Evolutionary conservation across 2,329 filamentous ascomycete species (phyloP), one percentile per base, ranked within the genome.

Genomic region (Fusarium keratoplasticum): DNA sequence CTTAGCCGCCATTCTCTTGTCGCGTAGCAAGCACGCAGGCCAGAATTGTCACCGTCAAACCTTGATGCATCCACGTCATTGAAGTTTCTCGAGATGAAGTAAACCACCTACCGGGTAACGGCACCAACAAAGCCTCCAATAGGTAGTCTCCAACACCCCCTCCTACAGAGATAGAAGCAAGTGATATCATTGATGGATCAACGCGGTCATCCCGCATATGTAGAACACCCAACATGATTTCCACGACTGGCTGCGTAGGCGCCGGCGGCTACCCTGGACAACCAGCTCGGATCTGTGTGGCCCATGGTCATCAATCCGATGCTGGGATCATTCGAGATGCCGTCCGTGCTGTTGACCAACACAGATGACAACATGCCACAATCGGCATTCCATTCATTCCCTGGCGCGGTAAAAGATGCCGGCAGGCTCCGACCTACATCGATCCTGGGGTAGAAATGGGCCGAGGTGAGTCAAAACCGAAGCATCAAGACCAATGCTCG

Each of bases 401-500:
- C 20, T 52, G 27, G 27, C 36, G 27, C 50, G 35, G 31, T 31
- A 65, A 38, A 35, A 36, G 29, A 54, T 18, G 33, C n/a, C 36
- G 64, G 67, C 16, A 55, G 55, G 47, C 47, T 61, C 59, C 64
- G 70, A 38, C 29, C 36, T 65, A 9, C 18, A 38, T 13, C 67
- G 61, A 73, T 57, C 29, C 52, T 54, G 63, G 73, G 59, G 63
- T 36, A 64, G 29, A 58, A 58, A 70, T 70, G 68, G 60, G 50
- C 54, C 59, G 64, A 66, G 64, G 44, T 20, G 59, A 64, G 25
- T 57, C 35, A 25, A 50, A 47, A 40, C 44, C 16, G 54, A 59
- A 25, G 35, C 47, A 38, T 40, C 42, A 31, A 64, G 50, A 25
- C 55, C 55, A 72, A 67, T 59, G 27, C 47, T 42, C 20, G 40